Base-by-base conservation (phyloP, 1,284 basidiomycete genomes). In the Rhodotorula mucilaginosa region DNA sequence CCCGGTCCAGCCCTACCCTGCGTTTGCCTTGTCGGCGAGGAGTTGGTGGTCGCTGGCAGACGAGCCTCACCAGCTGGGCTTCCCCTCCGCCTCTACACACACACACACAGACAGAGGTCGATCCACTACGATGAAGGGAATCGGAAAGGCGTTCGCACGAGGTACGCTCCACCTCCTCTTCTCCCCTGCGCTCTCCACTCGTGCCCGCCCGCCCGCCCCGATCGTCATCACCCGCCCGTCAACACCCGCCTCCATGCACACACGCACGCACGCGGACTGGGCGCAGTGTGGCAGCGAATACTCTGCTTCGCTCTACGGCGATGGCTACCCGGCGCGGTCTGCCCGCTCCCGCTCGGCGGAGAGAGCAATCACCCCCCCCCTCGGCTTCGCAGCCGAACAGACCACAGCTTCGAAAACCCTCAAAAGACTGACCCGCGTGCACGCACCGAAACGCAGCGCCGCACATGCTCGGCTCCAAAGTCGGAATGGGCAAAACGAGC, bases 401-500 rank as follows among this genome's bases (percentile, higher is more conserved):
- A 4, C 12, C 8, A 21, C 52, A 3, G 34, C 1, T n/a, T 2
- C 46, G 31, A 19, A 4, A n/a, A 56, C 26, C 29, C 49, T 10
- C 44, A 26, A n/a, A 5, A 29, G 52, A 23, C 52, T 54, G 23
- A 21, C 18, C 8, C 26, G 26, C 26, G 26, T 26, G 26, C 26
- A 26, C 29, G 21, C 49, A 8, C 26, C 34, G 23, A 23, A 49
- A 54, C 34, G 80, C 93, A 79, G 93, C 93, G 62, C 94, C 93
- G 80, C 92, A 93, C 82, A 83, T 92, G 80, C 83, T 97, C 81
- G 91, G 89, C 72, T 86, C 86, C 78, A 90, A 88, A 84, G 89
- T 90, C 78, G 94, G 94, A 54, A 90, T 93, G 87, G 82, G 92
- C 59, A 94, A 94, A 86, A 93, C 90, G 82, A 92, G 91, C 15